Evolutionary conservation across 2,329 filamentous ascomycete species (phyloP), one percentile per base, ranked within the genome.

Genomic region (Rhynchosporium secalis): DNA sequence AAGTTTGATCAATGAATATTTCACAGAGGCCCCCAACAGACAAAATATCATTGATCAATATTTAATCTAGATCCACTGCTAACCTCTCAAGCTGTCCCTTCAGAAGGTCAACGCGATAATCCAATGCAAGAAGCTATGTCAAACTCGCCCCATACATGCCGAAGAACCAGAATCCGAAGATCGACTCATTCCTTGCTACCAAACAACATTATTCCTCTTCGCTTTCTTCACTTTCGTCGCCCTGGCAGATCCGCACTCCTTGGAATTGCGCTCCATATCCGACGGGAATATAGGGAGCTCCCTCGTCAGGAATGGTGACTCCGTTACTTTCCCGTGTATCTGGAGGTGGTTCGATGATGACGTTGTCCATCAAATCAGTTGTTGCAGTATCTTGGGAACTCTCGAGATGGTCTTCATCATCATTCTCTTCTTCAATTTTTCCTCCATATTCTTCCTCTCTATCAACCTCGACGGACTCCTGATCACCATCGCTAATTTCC

Each of bases 201-300:
- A 38, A 26, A 48, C 10, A 38, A 29, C 40, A 20, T 55, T 33
- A 58, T 26, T 48, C n/a, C 36, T 58, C 56, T 33, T 58, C 56
- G 29, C 56, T 58, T 43, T 58, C 56, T 10, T 58, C 45, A n/a
- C 56, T 58, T 31, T 49, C 56, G 20, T 48, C 43, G 9, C 33
- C 9, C 10, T 29, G 43, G 9, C 33, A 49, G 2, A 6, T 33
- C 8, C 51, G 51, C 4, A 15, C 20, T 15, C 51, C 51, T n/a
- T 28, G 51, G 6, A 54, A 54, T 36, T 54, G 51, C 10, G 51
- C 51, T 2, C 51, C 51, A 15, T 54, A 54, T 13, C 51, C 51
- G 9, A 40, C 13, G 9, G 20, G 51, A 8, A 49, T 20, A 36
- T 28, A 6, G 8, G 48, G 12, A 12, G 40, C 41, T 15, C 15